Conservation (phyloP, 2,329 filamentous ascomycete genomes). For the Apiospora marii region DNA sequence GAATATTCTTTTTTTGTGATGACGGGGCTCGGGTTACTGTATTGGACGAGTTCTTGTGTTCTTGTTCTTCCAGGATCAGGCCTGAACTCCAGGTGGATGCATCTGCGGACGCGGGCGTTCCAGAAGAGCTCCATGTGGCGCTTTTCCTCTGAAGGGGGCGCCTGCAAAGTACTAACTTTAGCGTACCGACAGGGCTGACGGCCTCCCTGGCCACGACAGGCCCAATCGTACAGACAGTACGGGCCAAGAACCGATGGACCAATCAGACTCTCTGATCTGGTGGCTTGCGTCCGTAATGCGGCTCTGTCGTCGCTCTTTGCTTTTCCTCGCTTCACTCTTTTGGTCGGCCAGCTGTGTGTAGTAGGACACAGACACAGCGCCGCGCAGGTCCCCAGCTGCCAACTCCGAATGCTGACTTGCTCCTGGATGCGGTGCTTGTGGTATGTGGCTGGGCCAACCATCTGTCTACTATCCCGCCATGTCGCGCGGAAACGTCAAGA, state of each 20-base stretch:
- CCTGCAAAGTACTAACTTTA: constrained; percentile 1
- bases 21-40: too few species aligned
- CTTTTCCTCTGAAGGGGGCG: not conserved
- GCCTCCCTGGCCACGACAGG: not conserved
- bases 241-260: constrained; percentile 12
- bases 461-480: not conserved
- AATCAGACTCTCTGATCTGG: not conserved
- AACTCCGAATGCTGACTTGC: not conserved
- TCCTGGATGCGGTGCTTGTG: not conserved
- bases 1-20: too few species aligned
- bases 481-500: not conserved
- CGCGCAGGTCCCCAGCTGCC: not conserved
- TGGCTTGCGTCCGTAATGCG: constrained; percentile 3
- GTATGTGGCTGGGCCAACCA: not conserved
- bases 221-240: not conserved
- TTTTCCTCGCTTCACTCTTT: constrained; percentile 29
- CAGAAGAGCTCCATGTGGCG: constrained; percentile 14
- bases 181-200: not conserved
- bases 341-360: not conserved
- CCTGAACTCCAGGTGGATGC: not conserved
- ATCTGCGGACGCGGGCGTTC: not conserved
- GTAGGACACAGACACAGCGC: not conserved
- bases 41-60: not conserved
- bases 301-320: constrained; percentile 22
- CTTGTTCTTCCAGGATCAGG: not conserved